Evolutionary conservation across 2,329 filamentous ascomycete species (phyloP).

Genomic region (Epichloe sp.): DNA sequence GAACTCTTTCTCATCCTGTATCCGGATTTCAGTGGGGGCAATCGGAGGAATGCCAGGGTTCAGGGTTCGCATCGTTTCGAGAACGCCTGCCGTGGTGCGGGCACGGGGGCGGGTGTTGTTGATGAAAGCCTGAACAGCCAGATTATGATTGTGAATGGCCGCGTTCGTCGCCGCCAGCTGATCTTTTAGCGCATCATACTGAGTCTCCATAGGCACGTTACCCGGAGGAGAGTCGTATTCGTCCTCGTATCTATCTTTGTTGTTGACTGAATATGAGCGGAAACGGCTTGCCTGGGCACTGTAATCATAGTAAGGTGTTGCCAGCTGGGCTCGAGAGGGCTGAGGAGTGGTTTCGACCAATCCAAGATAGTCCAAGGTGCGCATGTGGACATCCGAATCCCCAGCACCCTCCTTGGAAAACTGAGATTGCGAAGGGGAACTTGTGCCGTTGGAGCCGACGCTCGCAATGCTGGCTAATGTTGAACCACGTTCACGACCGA

Average conservation of each 20-base stretch:
- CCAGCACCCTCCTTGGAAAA: slow-evolving; percentile 75
- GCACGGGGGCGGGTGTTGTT: slow-evolving; percentile 80
- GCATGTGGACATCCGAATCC: slow-evolving; percentile 77
- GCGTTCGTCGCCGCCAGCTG: slow-evolving; percentile 51
- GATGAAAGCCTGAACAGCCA: slow-evolving; percentile 85
- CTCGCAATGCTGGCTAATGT: slow-evolving; percentile 75
- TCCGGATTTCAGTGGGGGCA: slow-evolving; percentile 58
- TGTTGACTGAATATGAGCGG: slow-evolving; percentile 95
- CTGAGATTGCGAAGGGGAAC: slow-evolving; percentile 74
- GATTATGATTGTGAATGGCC: slow-evolving; percentile 78
- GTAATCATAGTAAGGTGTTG: slow-evolving; percentile 62
- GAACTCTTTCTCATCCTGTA: slow-evolving; percentile 64
- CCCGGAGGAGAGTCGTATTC: slow-evolving; percentile 46
- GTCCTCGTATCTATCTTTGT: slow-evolving; percentile 91
- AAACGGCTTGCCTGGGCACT: slow-evolving; percentile 75
- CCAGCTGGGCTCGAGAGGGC: slow-evolving; percentile 58
- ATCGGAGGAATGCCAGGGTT: slow-evolving; percentile 58
- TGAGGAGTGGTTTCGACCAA: slow-evolving; percentile 90
- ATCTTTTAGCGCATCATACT: slow-evolving; percentile 50
- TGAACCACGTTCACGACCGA: slow-evolving; percentile 67
- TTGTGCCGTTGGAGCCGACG: slow-evolving; percentile 79
- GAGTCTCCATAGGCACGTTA: slow-evolving; percentile 34
- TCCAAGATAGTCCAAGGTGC: slow-evolving; percentile 89
- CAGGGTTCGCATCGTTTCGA: slow-evolving; percentile 68
- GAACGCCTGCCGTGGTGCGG: slow-evolving; percentile 67